Percentiles rank a stretch among this genome's conserved stretches.
Evolutionary conservation across 192 early-diverging fungal genomes (phyloP).

Genomic region (Backusella circina): DNA sequence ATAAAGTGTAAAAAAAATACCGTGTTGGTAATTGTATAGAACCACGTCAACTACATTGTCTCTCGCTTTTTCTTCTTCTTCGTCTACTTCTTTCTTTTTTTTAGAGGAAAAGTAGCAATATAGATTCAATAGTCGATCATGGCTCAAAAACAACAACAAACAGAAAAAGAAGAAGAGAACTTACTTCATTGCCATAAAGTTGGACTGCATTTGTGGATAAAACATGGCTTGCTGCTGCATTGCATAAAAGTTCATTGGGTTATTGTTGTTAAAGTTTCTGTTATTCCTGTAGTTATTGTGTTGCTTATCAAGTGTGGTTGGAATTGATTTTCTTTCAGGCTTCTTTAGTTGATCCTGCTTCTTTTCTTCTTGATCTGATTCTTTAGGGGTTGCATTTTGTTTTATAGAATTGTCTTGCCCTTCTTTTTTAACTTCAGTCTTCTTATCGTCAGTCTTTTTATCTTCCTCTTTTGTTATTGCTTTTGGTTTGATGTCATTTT

Average conservation of each 20-base stretch:
- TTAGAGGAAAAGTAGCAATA: background rate
- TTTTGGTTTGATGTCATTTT: background rate
- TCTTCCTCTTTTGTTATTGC: background rate
- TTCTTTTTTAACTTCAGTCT: background rate
- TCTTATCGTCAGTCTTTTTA: background rate
- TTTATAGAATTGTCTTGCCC: background rate
- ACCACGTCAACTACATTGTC: background rate
- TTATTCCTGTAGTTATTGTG: background rate
- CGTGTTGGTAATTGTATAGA: background rate
- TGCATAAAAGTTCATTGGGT: background rate
- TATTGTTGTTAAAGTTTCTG: background rate
- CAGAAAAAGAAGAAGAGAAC: background rate
- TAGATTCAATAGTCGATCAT: background rate
- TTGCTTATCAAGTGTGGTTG: background rate
- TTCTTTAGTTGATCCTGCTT: background rate
- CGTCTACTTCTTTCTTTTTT: background rate
- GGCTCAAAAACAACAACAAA: background rate
- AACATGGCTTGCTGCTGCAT: background rate
- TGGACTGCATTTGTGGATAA: background rate
- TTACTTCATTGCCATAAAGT: background rate
- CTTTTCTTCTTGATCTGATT: background rate
- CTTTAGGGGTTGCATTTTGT: background rate
- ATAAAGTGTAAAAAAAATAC: background rate
- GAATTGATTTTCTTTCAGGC: background rate
- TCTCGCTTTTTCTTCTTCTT: background rate